A percentile compares a stretch with the other conserved stretches of the same genome.
Conservation (phyloP, 257 asterid genomes). For the Solanum gracilifrons region DNA sequence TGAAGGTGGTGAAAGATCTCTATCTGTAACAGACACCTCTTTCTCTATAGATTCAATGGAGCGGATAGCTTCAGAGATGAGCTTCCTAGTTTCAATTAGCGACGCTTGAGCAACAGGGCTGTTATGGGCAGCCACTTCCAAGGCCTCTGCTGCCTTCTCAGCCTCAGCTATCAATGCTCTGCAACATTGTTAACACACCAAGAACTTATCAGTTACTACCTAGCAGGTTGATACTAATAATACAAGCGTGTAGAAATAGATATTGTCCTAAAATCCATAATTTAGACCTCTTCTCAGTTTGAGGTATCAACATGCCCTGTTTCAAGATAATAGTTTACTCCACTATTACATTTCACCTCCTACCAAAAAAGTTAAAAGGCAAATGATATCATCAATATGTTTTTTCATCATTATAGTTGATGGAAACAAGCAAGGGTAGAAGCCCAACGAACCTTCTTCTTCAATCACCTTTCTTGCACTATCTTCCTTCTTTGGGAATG, state of each 20-base stretch:
- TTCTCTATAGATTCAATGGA: slow-evolving; percentile 43
- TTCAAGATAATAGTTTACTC: not conserved
- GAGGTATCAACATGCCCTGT: not conserved
- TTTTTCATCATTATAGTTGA: not conserved
- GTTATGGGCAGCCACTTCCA: slow-evolving; percentile 55
- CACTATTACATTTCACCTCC: not conserved
- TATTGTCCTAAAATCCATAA: not conserved
- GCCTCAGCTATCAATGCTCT: slow-evolving; percentile 89
- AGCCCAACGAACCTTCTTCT: not conserved
- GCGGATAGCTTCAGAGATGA: slow-evolving; percentile 63
- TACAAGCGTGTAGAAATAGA: not conserved
- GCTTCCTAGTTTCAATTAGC: slow-evolving; percentile 56
- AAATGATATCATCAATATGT: not conserved
- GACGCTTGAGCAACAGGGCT: slow-evolving; percentile 65
- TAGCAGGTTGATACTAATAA: not conserved
- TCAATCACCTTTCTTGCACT: not conserved
- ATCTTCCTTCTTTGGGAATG: not conserved
- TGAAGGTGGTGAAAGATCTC: slow-evolving; percentile 11
- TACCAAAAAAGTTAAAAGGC: not conserved
- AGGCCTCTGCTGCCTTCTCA: slow-evolving; percentile 78
- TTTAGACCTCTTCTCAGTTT: not conserved
- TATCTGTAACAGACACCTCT: slow-evolving; percentile 15
- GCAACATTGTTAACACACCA: slow-evolving; percentile 6
- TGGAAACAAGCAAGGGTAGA: not conserved
- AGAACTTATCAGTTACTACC: not conserved